Conservation (phyloP, 306 rosid species). For the Medicago ruthenica region DNA sequence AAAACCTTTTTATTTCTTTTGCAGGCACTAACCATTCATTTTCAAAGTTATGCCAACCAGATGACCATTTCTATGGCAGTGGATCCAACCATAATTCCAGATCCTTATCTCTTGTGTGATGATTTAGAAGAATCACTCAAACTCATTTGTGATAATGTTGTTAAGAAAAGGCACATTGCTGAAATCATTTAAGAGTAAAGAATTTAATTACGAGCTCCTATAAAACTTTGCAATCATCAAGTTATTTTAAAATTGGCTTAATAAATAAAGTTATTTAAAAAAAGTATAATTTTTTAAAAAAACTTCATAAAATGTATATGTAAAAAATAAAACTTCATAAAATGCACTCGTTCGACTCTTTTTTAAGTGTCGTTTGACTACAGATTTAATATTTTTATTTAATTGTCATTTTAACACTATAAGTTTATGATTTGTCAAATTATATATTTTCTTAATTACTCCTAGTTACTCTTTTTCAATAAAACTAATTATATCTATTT, state of each 20-base stretch:
- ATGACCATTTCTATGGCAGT: conserved; percentile 60
- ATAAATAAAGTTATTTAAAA: neutral
- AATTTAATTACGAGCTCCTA: neutral
- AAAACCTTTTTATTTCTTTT: neutral
- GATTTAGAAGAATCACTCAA: conserved; percentile 65
- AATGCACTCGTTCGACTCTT: too few relatives aligned
- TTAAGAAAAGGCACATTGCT: conserved; percentile 22
- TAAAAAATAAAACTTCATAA: too few relatives aligned
- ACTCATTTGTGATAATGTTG: conserved; percentile 44
- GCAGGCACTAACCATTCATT: conserved; percentile 77
- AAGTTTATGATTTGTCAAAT: too few relatives aligned
- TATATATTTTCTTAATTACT: too few relatives aligned
- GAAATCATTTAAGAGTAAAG: conserved; percentile 19
- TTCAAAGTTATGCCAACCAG: conserved; percentile 55
- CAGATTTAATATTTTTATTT: too few relatives aligned
- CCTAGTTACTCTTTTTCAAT: too few relatives aligned
- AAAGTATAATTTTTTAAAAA: neutral
- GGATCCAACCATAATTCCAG: conserved; percentile 60
- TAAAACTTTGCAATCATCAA: neutral
- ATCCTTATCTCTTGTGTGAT: conserved; percentile 61
- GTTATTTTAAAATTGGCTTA: neutral
- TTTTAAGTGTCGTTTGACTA: too few relatives aligned
- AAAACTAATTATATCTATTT: too few relatives aligned
- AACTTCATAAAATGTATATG: too few relatives aligned
- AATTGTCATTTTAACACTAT: too few relatives aligned